Evolutionary conservation across 345 rosid species (phyloP), one percentile per base, ranked within the genome.

Genomic region (Aethionema arabicum): DNA sequence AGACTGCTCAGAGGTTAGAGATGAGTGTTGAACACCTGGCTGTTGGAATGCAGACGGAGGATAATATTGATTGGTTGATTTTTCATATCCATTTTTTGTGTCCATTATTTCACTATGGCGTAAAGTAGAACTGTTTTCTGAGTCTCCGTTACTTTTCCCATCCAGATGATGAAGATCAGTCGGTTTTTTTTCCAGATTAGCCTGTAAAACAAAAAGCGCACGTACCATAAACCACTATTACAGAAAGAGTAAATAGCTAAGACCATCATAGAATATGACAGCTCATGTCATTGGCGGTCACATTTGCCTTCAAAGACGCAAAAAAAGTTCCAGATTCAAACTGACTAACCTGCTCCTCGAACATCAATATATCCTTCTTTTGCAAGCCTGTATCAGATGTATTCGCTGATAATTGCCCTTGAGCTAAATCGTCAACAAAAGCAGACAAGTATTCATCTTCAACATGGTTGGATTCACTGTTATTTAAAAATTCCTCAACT

Each of bases 301-400:
- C 54, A 36, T 54, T 45, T 54, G 44, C 61, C 7, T 4, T 29
- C 32, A n/a, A 67, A 7, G 9, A 12, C n/a, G 14, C 54, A 63
- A 48, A 33, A 33, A 5, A 4, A 40, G 44, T 11, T 48, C 59
- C 27, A 29, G 32, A 41, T 32, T 11, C 14, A 59, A 11, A 27
- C 53, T 57, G 47, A 74, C 81, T 35, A 58, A 90, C 92, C 92
- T 82, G 76, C 50, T 68, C 81, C 61, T 61, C 67, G 13, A 53
- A 66, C 44, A 75, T 54, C 52, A 56, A 46, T 51, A 65, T 73
- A 69, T 79, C 80, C 69, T 66, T 78, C 59, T 70, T 48, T 15
- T 65, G 66, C n/a, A 6, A 52, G 52, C 57, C 59, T 45, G 57
- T 59, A 44, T 46, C 56, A 59, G 37, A 38, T 45, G 21, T 51